phyloP scores from a whole-genome alignment of 257 asterid species.

The Fraxinus cuspidata region DNA sequence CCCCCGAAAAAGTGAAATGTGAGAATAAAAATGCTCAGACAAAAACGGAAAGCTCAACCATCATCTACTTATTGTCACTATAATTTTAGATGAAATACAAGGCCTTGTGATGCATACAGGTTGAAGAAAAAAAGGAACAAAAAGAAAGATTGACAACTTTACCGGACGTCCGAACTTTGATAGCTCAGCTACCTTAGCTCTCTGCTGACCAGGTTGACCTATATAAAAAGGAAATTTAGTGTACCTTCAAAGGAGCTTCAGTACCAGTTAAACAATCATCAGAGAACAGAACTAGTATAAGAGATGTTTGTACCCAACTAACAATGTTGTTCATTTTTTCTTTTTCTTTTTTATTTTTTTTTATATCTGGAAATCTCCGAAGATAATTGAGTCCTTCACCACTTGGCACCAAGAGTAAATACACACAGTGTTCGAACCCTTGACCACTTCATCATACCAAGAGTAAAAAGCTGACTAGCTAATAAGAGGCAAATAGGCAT shows the following conservation, averaged over 20 bases:
- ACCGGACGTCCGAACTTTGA: conserved; percentile 94
- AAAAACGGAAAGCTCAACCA: neutral
- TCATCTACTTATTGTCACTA: conserved; percentile 14
- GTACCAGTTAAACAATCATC: neutral
- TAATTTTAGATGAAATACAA: neutral
- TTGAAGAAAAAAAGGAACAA: neutral
- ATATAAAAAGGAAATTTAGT: conserved; percentile 19
- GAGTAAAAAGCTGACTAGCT: neutral
- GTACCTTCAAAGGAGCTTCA: neutral
- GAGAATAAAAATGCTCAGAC: neutral
- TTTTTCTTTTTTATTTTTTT: too few species aligned
- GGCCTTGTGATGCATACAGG: neutral
- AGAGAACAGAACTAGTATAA: neutral
- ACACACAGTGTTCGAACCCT: neutral
- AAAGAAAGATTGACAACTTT: conserved; percentile 34
- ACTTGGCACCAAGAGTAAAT: neutral
- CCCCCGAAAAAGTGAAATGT: neutral
- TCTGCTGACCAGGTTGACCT: conserved; percentile 88
- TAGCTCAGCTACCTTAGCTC: conserved; percentile 74
- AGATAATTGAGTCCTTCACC: neutral
- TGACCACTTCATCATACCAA: neutral
- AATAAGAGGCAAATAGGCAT: neutral
- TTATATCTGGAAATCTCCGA: neutral
- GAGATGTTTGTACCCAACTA: neutral
- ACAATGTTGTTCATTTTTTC: neutral